phyloP scores from a whole-genome alignment of 202 grass and related monocot genomes.

The Bolboschoenoplectus hybrid region DNA sequence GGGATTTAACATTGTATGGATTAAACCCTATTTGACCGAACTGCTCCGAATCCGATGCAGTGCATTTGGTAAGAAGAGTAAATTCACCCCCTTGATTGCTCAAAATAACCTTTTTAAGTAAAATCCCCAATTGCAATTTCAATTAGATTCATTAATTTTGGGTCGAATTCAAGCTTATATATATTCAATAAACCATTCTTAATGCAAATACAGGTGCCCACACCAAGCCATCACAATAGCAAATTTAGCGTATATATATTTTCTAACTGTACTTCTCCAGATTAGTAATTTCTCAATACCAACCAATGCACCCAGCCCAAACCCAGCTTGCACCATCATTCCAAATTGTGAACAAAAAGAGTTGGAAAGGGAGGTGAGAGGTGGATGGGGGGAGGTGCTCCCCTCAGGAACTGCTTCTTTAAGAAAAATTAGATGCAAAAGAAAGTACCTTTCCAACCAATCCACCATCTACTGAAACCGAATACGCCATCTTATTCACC shows the following conservation, averaged over 20 bases:
- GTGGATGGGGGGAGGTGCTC: neutral
- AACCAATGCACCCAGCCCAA: conserved; percentile 60
- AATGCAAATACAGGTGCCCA: conserved; percentile 50
- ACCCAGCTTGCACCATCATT: conserved; percentile 21
- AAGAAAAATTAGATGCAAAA: neutral
- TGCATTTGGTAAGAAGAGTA: conserved; percentile 55
- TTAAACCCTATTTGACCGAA: conserved; percentile 54
- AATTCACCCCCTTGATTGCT: conserved; percentile 20
- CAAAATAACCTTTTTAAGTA: conserved; percentile 40
- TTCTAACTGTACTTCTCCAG: conserved; percentile 41
- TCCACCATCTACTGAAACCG: neutral
- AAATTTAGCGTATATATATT: conserved; percentile 42
- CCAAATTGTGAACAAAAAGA: conserved; percentile 47
- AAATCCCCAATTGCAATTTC: conserved; percentile 53
- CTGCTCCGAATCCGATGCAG: conserved; percentile 51
- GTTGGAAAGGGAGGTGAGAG: neutral
- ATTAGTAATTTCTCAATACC: conserved; percentile 35
- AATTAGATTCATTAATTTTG: conserved; percentile 46
- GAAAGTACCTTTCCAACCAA: conserved; percentile 33
- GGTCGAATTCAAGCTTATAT: conserved; percentile 59
- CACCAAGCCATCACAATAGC: conserved; percentile 50
- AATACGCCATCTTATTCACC: conserved; percentile 1
- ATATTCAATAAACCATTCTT: conserved; percentile 45
- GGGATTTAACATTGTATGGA: conserved; percentile 46
- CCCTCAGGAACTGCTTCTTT: neutral